Base-by-base conservation (phyloP, 2,329 filamentous ascomycete species). In the Pseudocercospora crystallina region DNA sequence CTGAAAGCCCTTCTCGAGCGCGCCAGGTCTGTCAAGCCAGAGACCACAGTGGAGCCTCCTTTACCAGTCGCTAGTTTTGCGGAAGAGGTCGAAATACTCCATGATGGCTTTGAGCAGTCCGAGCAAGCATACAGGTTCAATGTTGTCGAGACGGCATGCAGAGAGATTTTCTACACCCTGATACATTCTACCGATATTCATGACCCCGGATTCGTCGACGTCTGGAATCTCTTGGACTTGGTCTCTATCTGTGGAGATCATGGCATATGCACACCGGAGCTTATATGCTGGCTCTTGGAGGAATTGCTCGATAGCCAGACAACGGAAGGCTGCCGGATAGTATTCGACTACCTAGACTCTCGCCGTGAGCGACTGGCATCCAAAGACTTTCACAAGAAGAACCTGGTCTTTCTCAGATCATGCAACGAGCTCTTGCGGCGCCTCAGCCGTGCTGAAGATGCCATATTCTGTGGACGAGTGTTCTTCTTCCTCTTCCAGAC, bases 401-500 rank as follows among this genome's bases (percentile, higher is more conserved):
- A 89, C 52, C 75, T 97, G 36, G 84, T 95, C 50, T 94, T 97
- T 59, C 75, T 99, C n/a, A 82, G 94, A 64, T 88, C 87, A 53
- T 99, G 94, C 73, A 99, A 97, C 69, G 94, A 97, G 72, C 78
- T 99, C 12, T 77, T 99, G n/a, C 85, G 92, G 32, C 82, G 94
- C 39, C 79, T 99, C 2, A 97, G 94, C n/a, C 83, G 94, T 49
- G 92, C 94, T 3, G 91, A 97, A 69, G 94, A 99, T 70, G 95
- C 94, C 0, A 90, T 95, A 0, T 99, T 99, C 68, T 99, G 94
- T 65, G 94, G 94, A 12, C 83, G 94, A 34, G 94, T 99, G 20
- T 97, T 97, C 71, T 96, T 99, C 58, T 99, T 96, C 71, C 83
- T 99, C 67, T 99, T 97, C 71, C 94, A 99, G 69, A 95, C 90